Conservation (phyloP, 768 basidiomycete species). For the Phlebiopsis gigantea region DNA sequence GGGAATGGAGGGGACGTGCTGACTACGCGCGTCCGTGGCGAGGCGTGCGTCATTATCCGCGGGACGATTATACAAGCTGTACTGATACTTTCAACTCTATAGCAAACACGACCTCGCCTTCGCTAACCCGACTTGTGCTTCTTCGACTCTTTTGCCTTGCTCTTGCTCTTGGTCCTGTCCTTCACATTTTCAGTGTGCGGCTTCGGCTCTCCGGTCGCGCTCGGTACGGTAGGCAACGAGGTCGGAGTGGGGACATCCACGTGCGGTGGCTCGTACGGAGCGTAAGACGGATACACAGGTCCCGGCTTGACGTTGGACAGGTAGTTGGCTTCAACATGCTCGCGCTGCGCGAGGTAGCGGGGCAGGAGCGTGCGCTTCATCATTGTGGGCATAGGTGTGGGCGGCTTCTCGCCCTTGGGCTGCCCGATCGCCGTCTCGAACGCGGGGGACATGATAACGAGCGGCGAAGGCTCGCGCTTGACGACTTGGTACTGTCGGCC, state of each 20-base stretch:
- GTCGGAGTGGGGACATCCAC: background rate
- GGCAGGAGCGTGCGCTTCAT: background rate
- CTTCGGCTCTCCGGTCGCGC: background rate
- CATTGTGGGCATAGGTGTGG: background rate
- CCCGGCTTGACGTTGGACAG: slow-evolving; percentile 17
- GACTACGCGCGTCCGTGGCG: background rate
- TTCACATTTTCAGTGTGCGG: background rate
- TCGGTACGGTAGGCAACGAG: background rate
- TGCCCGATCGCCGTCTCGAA: background rate
- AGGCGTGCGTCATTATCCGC: background rate
- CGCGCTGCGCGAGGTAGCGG: background rate
- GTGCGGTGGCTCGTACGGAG: background rate
- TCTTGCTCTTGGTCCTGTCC: slow-evolving; percentile 3
- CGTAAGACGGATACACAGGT: background rate
- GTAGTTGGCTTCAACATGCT: slow-evolving; percentile 14
- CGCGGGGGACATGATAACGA: slow-evolving; percentile 5
- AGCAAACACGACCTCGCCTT: background rate
- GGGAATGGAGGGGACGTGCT: slow-evolving; percentile 25
- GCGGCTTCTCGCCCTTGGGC: background rate
- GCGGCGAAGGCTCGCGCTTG: slow-evolving; percentile 7
- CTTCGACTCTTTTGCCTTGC: slow-evolving; percentile 8
- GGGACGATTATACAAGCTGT: background rate
- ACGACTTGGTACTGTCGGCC: slow-evolving; percentile 19
- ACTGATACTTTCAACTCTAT: background rate
- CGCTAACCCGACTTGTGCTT: slow-evolving; percentile 1